Conservation (phyloP, 345 rosid genomes). For the Populus tremula region DNA sequence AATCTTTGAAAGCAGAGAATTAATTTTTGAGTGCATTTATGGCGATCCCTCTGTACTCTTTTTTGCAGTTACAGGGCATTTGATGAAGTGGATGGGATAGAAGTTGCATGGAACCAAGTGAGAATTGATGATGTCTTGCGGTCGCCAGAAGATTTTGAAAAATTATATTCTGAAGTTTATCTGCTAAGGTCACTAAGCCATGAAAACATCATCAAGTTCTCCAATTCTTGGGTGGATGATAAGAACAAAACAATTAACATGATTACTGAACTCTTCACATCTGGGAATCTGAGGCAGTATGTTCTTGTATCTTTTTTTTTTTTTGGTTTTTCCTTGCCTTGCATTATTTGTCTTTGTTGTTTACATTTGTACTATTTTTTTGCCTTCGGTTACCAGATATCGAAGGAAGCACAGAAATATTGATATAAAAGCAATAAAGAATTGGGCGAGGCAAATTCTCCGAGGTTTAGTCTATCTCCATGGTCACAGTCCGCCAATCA, state of each 20-base stretch:
- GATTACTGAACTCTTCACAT: constrained; percentile 89
- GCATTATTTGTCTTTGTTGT: neutral
- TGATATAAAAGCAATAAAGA: constrained; percentile 83
- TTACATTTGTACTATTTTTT: neutral
- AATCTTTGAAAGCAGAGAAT: neutral
- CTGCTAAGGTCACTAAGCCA: constrained; percentile 70
- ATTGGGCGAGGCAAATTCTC: constrained; percentile 86
- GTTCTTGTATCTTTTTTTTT: neutral
- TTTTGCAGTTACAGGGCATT: constrained; percentile 73
- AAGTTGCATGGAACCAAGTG: constrained; percentile 91
- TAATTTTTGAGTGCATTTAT: neutral
- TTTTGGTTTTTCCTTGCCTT: constrained; percentile 9
- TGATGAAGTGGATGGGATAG: constrained; percentile 78
- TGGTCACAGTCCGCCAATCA: constrained; percentile 85
- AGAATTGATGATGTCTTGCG: constrained; percentile 66
- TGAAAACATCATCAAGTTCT: constrained; percentile 68
- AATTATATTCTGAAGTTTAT: constrained; percentile 75
- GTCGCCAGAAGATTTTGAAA: constrained; percentile 64
- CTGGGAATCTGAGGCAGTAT: constrained; percentile 79
- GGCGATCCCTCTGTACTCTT: neutral
- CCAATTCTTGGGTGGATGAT: constrained; percentile 80
- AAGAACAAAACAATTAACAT: constrained; percentile 70
- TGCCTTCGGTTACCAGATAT: constrained; percentile 44
- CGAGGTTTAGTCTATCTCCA: constrained; percentile 84
- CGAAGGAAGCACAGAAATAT: constrained; percentile 82